Evolutionary conservation across 345 rosid species (phyloP).

Genomic region (Gossypium sturtianum): DNA sequence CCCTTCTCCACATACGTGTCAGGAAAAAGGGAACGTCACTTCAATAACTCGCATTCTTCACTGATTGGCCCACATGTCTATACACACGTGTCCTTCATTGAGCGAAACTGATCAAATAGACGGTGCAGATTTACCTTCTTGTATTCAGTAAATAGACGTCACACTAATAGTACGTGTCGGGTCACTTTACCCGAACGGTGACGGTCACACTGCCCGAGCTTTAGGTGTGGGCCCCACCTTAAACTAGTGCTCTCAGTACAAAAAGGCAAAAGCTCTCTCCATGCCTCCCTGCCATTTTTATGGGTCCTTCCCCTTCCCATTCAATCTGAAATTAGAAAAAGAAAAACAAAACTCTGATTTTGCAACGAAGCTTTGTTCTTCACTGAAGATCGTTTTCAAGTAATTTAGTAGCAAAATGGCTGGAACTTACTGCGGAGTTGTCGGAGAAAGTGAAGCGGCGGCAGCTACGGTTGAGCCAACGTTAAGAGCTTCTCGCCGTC

Average conservation of each 20-base stretch:
- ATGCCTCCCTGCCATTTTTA: constrained; percentile 6
- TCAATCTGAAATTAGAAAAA: background rate
- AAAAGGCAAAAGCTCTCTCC: background rate
- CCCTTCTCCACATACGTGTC: constrained; percentile 59
- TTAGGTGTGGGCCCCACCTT: constrained; percentile 58
- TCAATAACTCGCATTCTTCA: constrained; percentile 15
- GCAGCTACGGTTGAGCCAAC: constrained; percentile 43
- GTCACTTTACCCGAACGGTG: constrained; percentile 53
- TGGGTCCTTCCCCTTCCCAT: constrained; percentile 4
- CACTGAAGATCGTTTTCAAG: background rate
- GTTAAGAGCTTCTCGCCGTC: constrained; percentile 42
- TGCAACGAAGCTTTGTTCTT: background rate
- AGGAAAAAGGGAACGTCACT: constrained; percentile 26
- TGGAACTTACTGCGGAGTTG: constrained; percentile 70
- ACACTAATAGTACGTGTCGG: constrained; percentile 62
- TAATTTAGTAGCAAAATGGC: constrained; percentile 37
- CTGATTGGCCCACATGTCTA: constrained; percentile 52
- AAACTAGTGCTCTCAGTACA: constrained; percentile 13
- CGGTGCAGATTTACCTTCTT: constrained; percentile 55
- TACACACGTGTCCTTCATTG: constrained; percentile 35
- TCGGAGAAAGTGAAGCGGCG: constrained; percentile 53
- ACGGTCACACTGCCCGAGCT: constrained; percentile 66
- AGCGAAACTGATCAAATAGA: constrained; percentile 27
- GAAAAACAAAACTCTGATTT: background rate
- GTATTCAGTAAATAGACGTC: constrained; percentile 56